Percentiles rank a stretch among this genome's conserved stretches.
phyloP scores from a whole-genome alignment of 2,329 filamentous ascomycete species.

The Pezicula neosporulosa region DNA sequence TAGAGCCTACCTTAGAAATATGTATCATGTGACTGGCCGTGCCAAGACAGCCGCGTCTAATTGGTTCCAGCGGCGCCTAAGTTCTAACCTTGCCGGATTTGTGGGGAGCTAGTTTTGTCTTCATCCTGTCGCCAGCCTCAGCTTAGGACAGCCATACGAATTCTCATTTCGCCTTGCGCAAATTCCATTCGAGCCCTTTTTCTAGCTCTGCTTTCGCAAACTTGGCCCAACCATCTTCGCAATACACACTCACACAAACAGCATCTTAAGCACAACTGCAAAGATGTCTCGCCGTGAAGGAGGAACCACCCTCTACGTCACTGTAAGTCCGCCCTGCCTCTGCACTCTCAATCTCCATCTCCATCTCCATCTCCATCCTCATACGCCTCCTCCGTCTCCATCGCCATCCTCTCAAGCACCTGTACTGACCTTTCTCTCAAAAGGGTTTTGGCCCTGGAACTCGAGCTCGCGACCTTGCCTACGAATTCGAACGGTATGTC shows the following conservation, averaged over 20 bases:
- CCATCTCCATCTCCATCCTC: constrained; percentile 17
- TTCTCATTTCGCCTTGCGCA: background rate
- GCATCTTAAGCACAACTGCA: background rate
- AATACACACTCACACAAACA: background rate
- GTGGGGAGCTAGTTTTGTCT: too few species aligned
- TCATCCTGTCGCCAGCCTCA: background rate
- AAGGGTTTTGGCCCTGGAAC: constrained; percentile 95
- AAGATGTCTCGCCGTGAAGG: constrained; percentile 74
- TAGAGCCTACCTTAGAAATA: background rate
- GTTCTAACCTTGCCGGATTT: too few species aligned
- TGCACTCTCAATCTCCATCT: constrained; percentile 10
- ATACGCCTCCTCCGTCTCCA: background rate
- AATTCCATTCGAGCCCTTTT: background rate
- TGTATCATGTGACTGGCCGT: background rate
- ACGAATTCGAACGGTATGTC: constrained; percentile 99
- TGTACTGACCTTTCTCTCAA: background rate
- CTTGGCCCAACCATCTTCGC: background rate
- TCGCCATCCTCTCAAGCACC: background rate
- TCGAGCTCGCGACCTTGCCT: constrained; percentile 97
- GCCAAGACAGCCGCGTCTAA: background rate
- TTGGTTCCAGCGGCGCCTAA: background rate
- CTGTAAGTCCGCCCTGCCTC: constrained; percentile 33
- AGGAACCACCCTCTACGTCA: constrained; percentile 94
- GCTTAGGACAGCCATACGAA: background rate
- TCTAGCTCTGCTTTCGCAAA: background rate